phyloP scores from a whole-genome alignment of 495 filamentous ascomycete species.

The Trypethelium eluteriae region DNA sequence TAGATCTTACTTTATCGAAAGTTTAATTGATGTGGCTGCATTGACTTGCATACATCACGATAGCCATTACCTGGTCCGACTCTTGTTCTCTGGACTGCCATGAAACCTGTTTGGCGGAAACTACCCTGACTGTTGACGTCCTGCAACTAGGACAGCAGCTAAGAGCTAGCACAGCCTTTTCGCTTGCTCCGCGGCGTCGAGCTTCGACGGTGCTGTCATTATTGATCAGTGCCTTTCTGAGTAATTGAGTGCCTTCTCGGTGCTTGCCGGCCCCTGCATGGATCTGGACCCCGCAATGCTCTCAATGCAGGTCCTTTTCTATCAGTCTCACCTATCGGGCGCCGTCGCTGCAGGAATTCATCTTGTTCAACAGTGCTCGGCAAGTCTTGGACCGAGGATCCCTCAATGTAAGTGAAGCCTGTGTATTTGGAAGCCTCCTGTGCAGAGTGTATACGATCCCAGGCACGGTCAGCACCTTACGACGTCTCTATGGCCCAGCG shows the following conservation, averaged over 20 bases:
- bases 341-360: not conserved
- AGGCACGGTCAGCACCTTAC: not conserved
- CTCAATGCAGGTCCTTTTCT: not conserved
- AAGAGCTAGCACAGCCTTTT: not conserved
- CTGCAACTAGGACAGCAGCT: conserved; percentile 4
- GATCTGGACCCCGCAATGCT: not conserved
- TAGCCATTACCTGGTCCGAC: not conserved
- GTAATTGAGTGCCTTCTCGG: not conserved
- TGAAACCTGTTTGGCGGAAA: not conserved
- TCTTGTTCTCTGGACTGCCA: not conserved
- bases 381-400: not conserved
- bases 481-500: not conserved
- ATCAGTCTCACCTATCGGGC: not conserved
- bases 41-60: not conserved
- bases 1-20: not conserved
- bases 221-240: not conserved
- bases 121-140: not conserved
- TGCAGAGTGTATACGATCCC: not conserved
- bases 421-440: not conserved
- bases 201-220: not conserved
- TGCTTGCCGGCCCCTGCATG: conserved; percentile 4
- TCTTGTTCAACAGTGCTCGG: not conserved
- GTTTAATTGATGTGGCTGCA: not conserved
- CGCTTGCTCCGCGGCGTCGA: not conserved
- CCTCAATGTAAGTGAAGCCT: not conserved